phyloP scores from a whole-genome alignment of 1,139 yeast genomes.

The Blastobotrys arbuscula region DNA sequence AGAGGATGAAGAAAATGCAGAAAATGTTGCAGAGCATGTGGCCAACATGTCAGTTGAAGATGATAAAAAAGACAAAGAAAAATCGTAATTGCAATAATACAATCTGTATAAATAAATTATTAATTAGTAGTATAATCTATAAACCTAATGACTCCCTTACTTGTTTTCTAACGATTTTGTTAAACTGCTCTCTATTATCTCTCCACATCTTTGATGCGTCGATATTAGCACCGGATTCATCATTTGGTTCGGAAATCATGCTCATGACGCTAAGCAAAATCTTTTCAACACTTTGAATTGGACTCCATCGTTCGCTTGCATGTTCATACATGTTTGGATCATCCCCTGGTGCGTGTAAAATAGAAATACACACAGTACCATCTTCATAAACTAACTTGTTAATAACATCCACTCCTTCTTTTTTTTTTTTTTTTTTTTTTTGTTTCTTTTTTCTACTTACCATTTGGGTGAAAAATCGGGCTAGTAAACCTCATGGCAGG shows the following conservation, averaged over 20 bases:
- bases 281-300: slow-evolving; percentile 94
- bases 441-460: slow-evolving; percentile 18
- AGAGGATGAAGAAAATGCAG: slow-evolving; percentile 30
- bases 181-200: slow-evolving; percentile 65
- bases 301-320: slow-evolving; percentile 97
- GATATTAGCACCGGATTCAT: slow-evolving; percentile 93
- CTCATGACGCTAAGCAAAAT: slow-evolving; percentile 86
- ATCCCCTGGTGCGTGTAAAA: slow-evolving; percentile 92
- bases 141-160: slow-evolving; percentile 65
- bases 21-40: slow-evolving; percentile 13
- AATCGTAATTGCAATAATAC: background rate
- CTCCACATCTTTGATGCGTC: slow-evolving; percentile 94
- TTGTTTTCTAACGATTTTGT: slow-evolving; percentile 56
- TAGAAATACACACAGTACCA: slow-evolving; percentile 94
- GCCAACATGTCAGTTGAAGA: slow-evolving; percentile 6
- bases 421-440: background rate
- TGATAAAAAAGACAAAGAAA: background rate
- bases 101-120: background rate
- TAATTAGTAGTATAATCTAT: slow-evolving; percentile 23
- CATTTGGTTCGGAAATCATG: slow-evolving; percentile 95
- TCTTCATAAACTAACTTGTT: slow-evolving; percentile 68
- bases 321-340: slow-evolving; percentile 94
- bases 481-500: slow-evolving; percentile 81
- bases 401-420: too few species aligned
- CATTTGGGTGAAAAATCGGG: slow-evolving; percentile 85